Evolutionary conservation across 208 protist genomes (phyloP).

Genomic region (Tritrichomonas musculus): DNA sequence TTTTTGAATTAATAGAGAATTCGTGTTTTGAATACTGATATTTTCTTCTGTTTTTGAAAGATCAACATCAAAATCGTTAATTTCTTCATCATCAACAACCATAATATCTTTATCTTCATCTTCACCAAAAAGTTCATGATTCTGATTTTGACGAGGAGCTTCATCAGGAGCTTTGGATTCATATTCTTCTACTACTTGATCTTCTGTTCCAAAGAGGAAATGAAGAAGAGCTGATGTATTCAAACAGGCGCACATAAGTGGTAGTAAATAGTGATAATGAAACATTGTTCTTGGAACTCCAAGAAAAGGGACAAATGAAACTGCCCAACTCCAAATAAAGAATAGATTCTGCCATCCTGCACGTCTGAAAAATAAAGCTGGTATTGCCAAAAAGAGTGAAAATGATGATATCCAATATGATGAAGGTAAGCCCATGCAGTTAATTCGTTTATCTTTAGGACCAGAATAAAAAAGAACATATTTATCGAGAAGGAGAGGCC

Average conservation of each 20-base stretch:
- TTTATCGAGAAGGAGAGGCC: neutral
- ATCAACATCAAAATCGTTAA: no score
- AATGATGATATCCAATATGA: neutral
- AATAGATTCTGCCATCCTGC: neutral
- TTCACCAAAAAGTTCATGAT: no score
- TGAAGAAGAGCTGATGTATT: neutral
- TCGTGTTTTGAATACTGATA: no score
- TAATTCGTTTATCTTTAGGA: neutral
- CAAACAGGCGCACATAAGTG: neutral
- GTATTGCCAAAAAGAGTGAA: neutral
- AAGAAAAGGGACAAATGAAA: constrained; percentile 11
- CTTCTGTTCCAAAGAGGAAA: no score
- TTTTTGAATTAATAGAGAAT: no score
- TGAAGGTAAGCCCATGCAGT: neutral
- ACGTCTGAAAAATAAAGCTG: neutral
- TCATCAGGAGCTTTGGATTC: no score
- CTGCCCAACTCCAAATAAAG: neutral
- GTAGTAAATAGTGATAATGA: constrained; percentile 22
- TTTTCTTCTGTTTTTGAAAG: no score
- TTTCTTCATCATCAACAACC: no score
- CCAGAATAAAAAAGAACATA: neutral
- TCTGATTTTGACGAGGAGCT: no score
- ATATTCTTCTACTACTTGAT: no score
- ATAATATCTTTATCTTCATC: no score
- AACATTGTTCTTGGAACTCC: constrained; percentile 6